Conservation (phyloP, 306 rosid genomes). For the Cucurbita moschata region DNA sequence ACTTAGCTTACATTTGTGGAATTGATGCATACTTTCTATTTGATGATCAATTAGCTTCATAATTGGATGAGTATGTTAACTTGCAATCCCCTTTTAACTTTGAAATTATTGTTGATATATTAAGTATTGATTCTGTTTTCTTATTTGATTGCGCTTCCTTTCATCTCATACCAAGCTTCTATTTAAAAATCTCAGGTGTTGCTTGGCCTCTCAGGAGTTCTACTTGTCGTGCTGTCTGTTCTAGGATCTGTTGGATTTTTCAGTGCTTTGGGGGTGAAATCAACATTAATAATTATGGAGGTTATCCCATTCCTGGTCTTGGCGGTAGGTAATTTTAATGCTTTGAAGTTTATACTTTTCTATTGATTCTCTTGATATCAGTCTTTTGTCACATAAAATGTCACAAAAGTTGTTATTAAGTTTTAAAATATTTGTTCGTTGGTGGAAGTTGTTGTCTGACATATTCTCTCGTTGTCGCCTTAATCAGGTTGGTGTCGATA, state of each 20-base stretch:
- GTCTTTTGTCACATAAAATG: not conserved
- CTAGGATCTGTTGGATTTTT: conserved; percentile 90
- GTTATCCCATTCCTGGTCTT: conserved; percentile 90
- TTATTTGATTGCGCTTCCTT: not conserved
- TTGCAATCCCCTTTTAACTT: not conserved
- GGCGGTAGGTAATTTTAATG: conserved; percentile 54
- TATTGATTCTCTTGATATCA: not conserved
- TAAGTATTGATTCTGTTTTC: not conserved
- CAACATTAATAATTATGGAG: conserved; percentile 94
- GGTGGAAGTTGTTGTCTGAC: conserved; percentile 4
- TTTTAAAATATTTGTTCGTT: not conserved
- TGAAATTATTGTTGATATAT: not conserved
- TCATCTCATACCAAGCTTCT: conserved; percentile 5
- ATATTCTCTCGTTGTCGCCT: conserved; percentile 14
- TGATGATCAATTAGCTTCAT: not conserved
- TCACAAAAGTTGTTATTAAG: not conserved
- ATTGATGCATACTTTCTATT: not conserved
- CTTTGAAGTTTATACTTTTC: not conserved
- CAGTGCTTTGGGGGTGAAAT: conserved; percentile 84
- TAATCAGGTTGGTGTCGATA: conserved; percentile 92
- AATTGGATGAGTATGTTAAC: not conserved
- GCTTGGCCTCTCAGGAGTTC: conserved; percentile 86
- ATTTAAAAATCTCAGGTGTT: conserved; percentile 39
- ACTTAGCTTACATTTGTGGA: not conserved
- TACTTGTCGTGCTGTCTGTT: conserved; percentile 85